Evolutionary conservation across 1,139 yeast species (phyloP).

Genomic region (Kurtzmaniella quercitrusa): DNA sequence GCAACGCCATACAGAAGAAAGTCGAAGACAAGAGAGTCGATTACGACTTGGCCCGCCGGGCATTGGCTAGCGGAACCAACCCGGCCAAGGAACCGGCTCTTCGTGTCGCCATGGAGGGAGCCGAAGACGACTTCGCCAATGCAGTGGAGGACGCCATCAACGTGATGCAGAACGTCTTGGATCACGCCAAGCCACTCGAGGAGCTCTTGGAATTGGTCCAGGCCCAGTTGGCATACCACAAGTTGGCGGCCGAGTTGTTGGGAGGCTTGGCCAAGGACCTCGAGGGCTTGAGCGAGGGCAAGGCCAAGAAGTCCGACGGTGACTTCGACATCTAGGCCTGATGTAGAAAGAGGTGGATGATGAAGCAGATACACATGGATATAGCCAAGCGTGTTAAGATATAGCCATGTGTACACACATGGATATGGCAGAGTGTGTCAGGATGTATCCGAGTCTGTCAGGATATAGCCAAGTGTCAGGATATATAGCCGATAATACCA

Average conservation of each 20-base stretch:
- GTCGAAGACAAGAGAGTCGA: conserved; percentile 78
- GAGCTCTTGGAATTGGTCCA: conserved; percentile 66
- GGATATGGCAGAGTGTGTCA: no score
- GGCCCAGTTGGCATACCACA: conserved; percentile 83
- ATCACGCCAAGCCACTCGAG: conserved; percentile 66
- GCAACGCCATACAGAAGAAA: conserved; percentile 65
- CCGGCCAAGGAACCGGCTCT: conserved; percentile 75
- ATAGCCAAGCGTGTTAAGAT: no score
- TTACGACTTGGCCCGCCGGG: conserved; percentile 74
- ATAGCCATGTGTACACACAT: no score
- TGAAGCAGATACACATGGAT: no score
- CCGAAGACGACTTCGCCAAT: conserved; percentile 88
- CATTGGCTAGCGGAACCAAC: conserved; percentile 58
- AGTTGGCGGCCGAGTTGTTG: conserved; percentile 67
- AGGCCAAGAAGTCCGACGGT: conserved; percentile 21
- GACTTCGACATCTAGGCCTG: conserved; percentile 39
- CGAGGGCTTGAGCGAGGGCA: conserved; percentile 56
- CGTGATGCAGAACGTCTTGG: conserved; percentile 78
- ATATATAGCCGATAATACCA: no score
- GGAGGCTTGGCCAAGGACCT: conserved; percentile 63
- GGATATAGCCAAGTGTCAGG: no score
- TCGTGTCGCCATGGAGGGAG: conserved; percentile 74
- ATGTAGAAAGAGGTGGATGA: no score
- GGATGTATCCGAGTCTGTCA: no score
- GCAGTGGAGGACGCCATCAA: conserved; percentile 87